A percentile compares a stretch with the other conserved stretches of the same genome.
phyloP scores from a whole-genome alignment of 164 flowering plant species.

The Vitis amurensis region DNA sequence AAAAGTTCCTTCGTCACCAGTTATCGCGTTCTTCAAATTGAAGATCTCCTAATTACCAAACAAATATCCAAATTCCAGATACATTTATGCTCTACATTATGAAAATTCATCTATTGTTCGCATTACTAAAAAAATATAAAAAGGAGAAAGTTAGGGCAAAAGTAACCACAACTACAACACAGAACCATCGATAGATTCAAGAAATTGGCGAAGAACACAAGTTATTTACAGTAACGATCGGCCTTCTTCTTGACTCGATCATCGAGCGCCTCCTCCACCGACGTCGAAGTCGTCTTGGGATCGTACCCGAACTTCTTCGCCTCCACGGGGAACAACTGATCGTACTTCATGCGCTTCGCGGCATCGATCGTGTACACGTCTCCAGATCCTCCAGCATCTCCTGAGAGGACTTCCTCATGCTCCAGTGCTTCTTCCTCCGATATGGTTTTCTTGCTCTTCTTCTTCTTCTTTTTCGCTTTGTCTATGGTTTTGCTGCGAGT shows the following conservation, averaged over 20 bases:
- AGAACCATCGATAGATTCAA: too few relatives aligned
- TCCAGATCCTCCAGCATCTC: slow-evolving; percentile 16
- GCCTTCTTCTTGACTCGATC: slow-evolving; percentile 98
- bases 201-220: too few relatives aligned
- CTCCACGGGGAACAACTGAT: slow-evolving; percentile 81
- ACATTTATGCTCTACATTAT: too few relatives aligned
- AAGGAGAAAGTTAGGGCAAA: too few relatives aligned
- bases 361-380: slow-evolving; percentile 76
- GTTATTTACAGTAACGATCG: slow-evolving; percentile 90
- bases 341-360: slow-evolving; percentile 83
- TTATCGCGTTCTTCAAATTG: too few relatives aligned
- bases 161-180: too few relatives aligned
- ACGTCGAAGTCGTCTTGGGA: slow-evolving; percentile 40
- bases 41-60: too few relatives aligned
- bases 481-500: slow-evolving; percentile 49
- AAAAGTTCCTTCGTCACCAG: too few relatives aligned
- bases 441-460: slow-evolving; percentile 11
- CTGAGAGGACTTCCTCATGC: background rate
- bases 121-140: too few relatives aligned
- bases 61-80: too few relatives aligned
- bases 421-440: slow-evolving; percentile 4
- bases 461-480: slow-evolving; percentile 53
- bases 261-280: slow-evolving; percentile 83
- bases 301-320: slow-evolving; percentile 78
- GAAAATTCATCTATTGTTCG: too few relatives aligned